Percentiles rank a stretch among this genome's conserved stretches.
phyloP scores from a whole-genome alignment of 768 basidiomycete species.

The Auricularia sp. region DNA sequence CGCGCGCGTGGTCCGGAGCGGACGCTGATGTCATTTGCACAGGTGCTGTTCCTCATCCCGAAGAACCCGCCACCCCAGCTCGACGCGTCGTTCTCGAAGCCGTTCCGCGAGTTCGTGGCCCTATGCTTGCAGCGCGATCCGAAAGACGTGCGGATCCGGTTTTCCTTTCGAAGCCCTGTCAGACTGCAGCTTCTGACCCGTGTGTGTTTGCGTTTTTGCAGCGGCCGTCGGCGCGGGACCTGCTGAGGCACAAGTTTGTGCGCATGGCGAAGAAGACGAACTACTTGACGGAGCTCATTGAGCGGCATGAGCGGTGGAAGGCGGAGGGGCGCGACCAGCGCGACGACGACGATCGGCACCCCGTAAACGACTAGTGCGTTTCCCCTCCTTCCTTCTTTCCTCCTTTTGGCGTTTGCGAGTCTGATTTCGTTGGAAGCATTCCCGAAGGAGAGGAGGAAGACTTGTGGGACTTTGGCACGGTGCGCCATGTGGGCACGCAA shows the following conservation, averaged over 20 bases:
- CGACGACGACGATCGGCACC: slow-evolving; percentile 60
- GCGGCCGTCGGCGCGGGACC: slow-evolving; percentile 91
- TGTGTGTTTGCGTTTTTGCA: slow-evolving; percentile 21
- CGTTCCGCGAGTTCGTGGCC: slow-evolving; percentile 89
- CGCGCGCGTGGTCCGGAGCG: neutral
- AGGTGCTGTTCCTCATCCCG: slow-evolving; percentile 97
- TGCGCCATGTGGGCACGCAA: slow-evolving; percentile 55
- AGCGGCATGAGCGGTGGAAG: slow-evolving; percentile 88
- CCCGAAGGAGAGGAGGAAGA: slow-evolving; percentile 51
- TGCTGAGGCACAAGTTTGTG: slow-evolving; percentile 94
- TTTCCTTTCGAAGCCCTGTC: no score
- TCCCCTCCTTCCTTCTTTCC: neutral
- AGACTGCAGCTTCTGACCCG: no score
- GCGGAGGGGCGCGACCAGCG: slow-evolving; percentile 73
- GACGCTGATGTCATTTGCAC: slow-evolving; percentile 2
- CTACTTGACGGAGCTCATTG: slow-evolving; percentile 92
- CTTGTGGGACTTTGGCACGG: slow-evolving; percentile 96
- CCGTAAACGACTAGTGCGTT: slow-evolving; percentile 54
- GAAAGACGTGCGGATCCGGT: slow-evolving; percentile 50
- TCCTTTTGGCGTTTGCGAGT: neutral
- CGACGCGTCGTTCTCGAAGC: slow-evolving; percentile 84
- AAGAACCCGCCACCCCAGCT: slow-evolving; percentile 92
- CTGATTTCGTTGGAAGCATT: slow-evolving; percentile 29
- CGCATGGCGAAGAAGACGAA: slow-evolving; percentile 89
- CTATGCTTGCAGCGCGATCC: slow-evolving; percentile 93